These are phyloP conservation scores for Edaphochlamys debaryana DNA, from an alignment of 139 green algal species.

Conservation along the genomic window DNA sequence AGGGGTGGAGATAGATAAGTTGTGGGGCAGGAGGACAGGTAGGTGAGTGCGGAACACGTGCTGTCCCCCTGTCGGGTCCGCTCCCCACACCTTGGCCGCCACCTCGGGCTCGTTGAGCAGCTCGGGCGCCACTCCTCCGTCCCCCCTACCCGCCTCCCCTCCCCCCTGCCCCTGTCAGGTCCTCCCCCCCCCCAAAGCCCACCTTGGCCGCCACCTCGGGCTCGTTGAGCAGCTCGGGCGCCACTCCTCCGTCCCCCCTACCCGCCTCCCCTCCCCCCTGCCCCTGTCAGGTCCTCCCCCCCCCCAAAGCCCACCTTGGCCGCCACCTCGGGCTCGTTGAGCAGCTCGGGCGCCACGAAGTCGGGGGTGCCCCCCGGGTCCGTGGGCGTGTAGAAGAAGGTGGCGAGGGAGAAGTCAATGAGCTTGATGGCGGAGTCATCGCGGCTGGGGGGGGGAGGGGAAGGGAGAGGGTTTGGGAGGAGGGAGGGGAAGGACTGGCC, in stretches of 20 bases:
- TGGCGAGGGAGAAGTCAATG: slow-evolving; percentile 53
- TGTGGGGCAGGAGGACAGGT: no score
- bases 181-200: no score
- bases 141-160: no score
- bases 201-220: slow-evolving; percentile 40
- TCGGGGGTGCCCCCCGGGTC: slow-evolving; percentile 56
- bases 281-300: no score
- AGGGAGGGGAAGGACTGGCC: no score
- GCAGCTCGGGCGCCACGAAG: slow-evolving; percentile 58
- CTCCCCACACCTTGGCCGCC: slow-evolving; percentile 32
- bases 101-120: slow-evolving; percentile 43
- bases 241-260: no score
- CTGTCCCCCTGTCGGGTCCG: no score
- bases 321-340: slow-evolving; percentile 33
- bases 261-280: no score
- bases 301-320: slow-evolving; percentile 29
- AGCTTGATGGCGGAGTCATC: slow-evolving; percentile 52
- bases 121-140: slow-evolving; percentile 58
- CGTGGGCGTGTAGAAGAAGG: slow-evolving; percentile 50
- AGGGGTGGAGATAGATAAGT: no score
- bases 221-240: slow-evolving; percentile 48
- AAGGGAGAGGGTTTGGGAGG: no score
- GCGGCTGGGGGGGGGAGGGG: slow-evolving; percentile 8
- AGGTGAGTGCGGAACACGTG: no score
- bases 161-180: no score